Conservation (phyloP, 192 early-diverging fungal species). For the Linnemannia zychae region DNA sequence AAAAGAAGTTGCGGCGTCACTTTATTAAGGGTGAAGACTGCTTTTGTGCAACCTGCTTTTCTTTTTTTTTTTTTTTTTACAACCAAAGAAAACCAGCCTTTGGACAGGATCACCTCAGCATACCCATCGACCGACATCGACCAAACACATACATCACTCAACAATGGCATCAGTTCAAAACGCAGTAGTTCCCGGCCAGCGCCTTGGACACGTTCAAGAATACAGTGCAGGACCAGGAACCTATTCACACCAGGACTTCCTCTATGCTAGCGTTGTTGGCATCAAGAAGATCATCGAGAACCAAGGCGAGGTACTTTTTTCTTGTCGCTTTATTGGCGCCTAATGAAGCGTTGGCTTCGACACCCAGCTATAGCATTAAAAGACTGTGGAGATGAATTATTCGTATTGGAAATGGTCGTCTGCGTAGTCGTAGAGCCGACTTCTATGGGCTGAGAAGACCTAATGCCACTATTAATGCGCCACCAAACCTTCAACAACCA, state of each 20-base stretch:
- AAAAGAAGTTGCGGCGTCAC: neutral
- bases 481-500: neutral
- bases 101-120: neutral
- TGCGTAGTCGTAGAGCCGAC: too few species aligned
- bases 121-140: neutral
- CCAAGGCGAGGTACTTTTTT: slow-evolving; percentile 2
- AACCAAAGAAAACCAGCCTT: neutral
- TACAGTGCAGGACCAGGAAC: slow-evolving; percentile 78
- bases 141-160: neutral
- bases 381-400: too few species aligned
- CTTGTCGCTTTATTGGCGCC: neutral
- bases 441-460: neutral
- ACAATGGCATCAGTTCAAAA: slow-evolving; percentile 49
- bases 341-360: too few species aligned
- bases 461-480: neutral
- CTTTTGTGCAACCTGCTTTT: neutral
- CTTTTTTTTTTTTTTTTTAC: neutral
- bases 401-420: too few species aligned
- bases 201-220: slow-evolving; percentile 78
- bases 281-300: slow-evolving; percentile 44
- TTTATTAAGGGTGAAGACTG: neutral
- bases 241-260: slow-evolving; percentile 75
- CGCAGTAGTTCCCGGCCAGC: slow-evolving; percentile 82
- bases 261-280: slow-evolving; percentile 77
- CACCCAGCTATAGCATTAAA: too few species aligned